Evolutionary conservation across 345 rosid genomes (phyloP), one percentile per base, ranked within the genome.

Genomic region (Salix exigua): DNA sequence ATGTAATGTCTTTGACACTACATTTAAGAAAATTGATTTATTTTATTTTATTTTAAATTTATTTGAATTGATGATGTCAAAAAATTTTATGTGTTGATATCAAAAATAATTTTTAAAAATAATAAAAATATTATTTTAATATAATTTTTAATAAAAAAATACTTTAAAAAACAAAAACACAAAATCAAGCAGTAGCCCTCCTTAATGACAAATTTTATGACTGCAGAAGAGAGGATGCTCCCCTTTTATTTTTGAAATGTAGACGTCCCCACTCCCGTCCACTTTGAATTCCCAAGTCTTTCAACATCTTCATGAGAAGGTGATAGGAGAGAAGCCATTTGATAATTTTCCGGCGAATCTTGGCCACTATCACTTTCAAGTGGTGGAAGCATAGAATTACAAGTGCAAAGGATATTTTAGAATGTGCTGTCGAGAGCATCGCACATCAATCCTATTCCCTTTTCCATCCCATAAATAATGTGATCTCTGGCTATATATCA

Each of bases 361-460:
- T 77, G 70, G 44, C 55, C 84, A 66, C 74, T 58, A 61, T 12
- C 40, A 12, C n/a, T 53, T 21, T 73, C 87, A 83, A 89, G 97
- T 90, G 92, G 93, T 78, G 80, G 88, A 84, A 78, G 88, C 88
- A 88, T 82, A 85, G 83, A 85, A 83, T 87, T 33, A 80, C 23
- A 62, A 58, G 42, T 74, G 51, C 51, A 11, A 7, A 18, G 55
- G 58, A 69, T 69, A 77, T 72, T 35, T 64, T 70, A 23, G 79
- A 79, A 79, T 79, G 82, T 74, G 82, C 79, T 79, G 65, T 51
- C 66, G 38, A 60, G 38, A 60, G 76, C 55, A 67, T 31, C 44
- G 40, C 14, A 40, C 75, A 11, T 37, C 66, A 75, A 38, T 65
- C 75, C 28, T 60, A 70, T 40, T 61, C 40, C 19, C 68, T 50